phyloP scores from a whole-genome alignment of 345 rosid genomes.

The Populus ilicifolia region DNA sequence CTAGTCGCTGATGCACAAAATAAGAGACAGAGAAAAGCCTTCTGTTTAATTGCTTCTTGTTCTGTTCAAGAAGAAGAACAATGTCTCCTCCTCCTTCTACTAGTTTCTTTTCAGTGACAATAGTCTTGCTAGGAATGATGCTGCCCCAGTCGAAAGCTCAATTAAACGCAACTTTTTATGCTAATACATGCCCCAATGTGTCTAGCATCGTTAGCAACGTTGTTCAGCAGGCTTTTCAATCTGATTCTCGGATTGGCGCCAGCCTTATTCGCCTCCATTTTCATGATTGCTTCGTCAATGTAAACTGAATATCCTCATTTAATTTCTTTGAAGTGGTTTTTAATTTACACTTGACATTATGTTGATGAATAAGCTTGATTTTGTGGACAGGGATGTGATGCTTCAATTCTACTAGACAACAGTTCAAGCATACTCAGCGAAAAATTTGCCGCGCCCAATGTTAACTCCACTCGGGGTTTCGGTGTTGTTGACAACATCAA shows the following conservation, averaged over 20 bases:
- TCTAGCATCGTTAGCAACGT: slow-evolving; percentile 46
- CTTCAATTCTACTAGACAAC: slow-evolving; percentile 53
- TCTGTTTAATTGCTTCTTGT: not conserved
- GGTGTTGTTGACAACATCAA: slow-evolving; percentile 63
- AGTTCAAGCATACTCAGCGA: slow-evolving; percentile 52
- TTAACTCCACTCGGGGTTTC: slow-evolving; percentile 58
- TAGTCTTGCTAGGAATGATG: not conserved
- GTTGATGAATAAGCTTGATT: not conserved
- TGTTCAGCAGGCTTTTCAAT: slow-evolving; percentile 53
- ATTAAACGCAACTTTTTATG: slow-evolving; percentile 53
- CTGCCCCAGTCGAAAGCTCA: slow-evolving; percentile 33
- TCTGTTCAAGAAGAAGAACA: not conserved
- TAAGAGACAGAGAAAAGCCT: not conserved
- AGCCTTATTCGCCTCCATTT: slow-evolving; percentile 80
- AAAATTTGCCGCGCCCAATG: slow-evolving; percentile 49
- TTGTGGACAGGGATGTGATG: slow-evolving; percentile 60
- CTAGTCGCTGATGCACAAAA: not conserved
- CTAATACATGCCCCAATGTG: slow-evolving; percentile 58
- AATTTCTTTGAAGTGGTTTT: too few species aligned
- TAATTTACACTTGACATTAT: too few species aligned
- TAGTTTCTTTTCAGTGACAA: not conserved
- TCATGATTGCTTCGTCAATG: slow-evolving; percentile 82
- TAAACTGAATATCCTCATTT: slow-evolving; percentile 13
- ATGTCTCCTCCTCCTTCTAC: not conserved
- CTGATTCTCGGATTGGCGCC: slow-evolving; percentile 63